phyloP scores from a whole-genome alignment of 2,329 filamentous ascomycete genomes.

The Neofusicoccum sp. region DNA sequence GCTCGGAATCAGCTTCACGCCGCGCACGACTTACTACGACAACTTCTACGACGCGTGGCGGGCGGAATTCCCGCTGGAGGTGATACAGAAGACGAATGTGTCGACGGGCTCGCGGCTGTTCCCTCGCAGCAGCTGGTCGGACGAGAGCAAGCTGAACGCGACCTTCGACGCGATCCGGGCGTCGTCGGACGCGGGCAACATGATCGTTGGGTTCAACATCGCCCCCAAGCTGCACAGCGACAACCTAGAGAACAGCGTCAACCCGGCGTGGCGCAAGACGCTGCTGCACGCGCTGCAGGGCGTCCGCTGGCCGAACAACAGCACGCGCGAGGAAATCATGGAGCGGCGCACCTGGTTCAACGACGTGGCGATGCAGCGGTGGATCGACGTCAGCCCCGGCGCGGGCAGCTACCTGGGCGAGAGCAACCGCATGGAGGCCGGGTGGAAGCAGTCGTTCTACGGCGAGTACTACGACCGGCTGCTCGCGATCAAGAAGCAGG shows the following conservation, averaged over 20 bases:
- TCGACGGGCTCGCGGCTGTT: conserved; percentile 49
- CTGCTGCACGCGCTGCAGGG: conserved; percentile 21
- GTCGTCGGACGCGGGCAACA: conserved; percentile 3
- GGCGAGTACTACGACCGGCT: conserved; percentile 25
- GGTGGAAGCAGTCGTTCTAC: conserved; percentile 29
- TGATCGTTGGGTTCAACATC: conserved; percentile 17
- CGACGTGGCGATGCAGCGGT: conserved; percentile 9
- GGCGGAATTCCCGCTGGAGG: conserved; percentile 42
- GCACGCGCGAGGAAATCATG: conserved; percentile 22
- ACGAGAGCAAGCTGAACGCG: conserved; percentile 30
- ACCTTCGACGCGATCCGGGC: conserved; percentile 35
- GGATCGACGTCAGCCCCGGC: conserved; percentile 7
- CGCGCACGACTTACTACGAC: conserved; percentile 39
- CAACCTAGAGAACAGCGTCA: conserved; percentile 23
- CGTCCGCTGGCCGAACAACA: conserved; percentile 34
- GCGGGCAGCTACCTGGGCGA: conserved; percentile 32
- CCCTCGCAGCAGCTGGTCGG: conserved; percentile 40
- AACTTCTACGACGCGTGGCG: conserved; percentile 40
- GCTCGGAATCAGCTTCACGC: conserved; percentile 38
- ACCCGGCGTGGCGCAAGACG: conserved; percentile 27
- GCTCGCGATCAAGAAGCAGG: conserved; percentile 25
- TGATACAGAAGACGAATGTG: conserved; percentile 34
- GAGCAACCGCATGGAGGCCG: conserved; percentile 28
- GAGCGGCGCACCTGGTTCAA: conserved; percentile 12
- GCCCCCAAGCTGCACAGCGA: neutral